Base-by-base conservation (phyloP, 441 rosid genomes). In the Arabidopsis lyrata region DNA sequence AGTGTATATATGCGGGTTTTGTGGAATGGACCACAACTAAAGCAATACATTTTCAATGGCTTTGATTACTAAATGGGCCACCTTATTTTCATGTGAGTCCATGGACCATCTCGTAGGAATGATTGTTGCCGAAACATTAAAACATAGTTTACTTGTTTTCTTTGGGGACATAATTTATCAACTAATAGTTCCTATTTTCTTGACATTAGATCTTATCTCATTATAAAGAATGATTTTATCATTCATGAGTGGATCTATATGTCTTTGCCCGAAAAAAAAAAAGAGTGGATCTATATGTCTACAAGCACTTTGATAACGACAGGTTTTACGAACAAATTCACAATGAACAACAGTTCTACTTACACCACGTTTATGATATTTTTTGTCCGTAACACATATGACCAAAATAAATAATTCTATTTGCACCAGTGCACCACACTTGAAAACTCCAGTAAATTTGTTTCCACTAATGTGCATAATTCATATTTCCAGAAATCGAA, bases 11-110 rank as follows among this genome's bases (percentile, higher is more conserved):
- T 15, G 58, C 13, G 38, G 66, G 20, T 35, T 58, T 70, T 58
- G 13, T 36, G 58, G 31, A 48, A 35, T 63, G 70, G 76, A 45
- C 65, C 71, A 24, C 36, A 3, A 5, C 20, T 27, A 65, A 16
- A 18, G 36, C 36, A 8, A 24, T 18, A 27, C 20, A 8, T 44
- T 10, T 55, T 64, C 2, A 1, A 36, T 73, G 64, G 15, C 15
- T 73, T 63, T 62, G 49, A 34, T 44, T 24, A 47, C 34, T 66
- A 9, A 18, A 38, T 74, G 78, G 78, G 67, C 73, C 73, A 64
- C 50, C 8, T 20, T 50, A 34, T 36, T 56, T 48, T 36, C 36
- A 2, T 12, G 41, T 14, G 60, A 57, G 72, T 58, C 66, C 61
- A 74, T 66, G 73, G 73, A 59, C 68, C 68, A 66, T 66, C 45